Percentiles rank a stretch among this genome's conserved stretches.
phyloP scores from a whole-genome alignment of 2,329 filamentous ascomycete genomes.

The Scedosporium dehoogii region DNA sequence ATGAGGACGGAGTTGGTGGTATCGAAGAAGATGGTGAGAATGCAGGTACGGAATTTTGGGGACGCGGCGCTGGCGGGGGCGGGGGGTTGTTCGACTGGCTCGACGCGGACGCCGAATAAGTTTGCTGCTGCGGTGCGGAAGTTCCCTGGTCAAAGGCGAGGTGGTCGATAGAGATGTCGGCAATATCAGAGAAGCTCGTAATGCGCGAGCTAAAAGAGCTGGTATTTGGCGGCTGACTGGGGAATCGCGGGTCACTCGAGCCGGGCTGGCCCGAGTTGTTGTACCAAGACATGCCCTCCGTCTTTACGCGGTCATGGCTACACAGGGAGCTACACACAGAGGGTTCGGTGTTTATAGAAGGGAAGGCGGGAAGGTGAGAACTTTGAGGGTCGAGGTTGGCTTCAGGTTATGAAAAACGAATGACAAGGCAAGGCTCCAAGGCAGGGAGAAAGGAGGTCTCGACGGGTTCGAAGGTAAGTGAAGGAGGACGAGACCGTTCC shows the following conservation, averaged over 20 bases:
- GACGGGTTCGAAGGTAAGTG: background rate
- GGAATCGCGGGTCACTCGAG: background rate
- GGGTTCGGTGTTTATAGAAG: background rate
- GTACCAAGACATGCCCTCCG: conserved; percentile 2
- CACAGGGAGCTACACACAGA: background rate
- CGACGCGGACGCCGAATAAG: background rate
- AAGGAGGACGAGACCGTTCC: too few species aligned
- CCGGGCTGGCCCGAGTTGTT: background rate
- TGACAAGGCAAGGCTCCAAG: background rate
- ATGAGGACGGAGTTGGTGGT: background rate
- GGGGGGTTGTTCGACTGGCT: background rate
- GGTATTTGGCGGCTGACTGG: background rate
- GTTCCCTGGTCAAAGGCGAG: background rate
- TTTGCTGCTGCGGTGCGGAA: background rate
- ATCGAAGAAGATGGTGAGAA: background rate
- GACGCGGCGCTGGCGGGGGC: background rate
- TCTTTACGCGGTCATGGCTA: background rate
- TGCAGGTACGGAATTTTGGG: background rate
- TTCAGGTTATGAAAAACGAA: background rate
- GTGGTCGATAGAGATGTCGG: conserved; percentile 7
- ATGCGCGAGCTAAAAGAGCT: conserved; percentile 6
- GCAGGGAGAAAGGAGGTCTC: background rate
- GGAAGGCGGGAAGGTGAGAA: background rate
- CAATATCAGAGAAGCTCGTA: conserved; percentile 7
- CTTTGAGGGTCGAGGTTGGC: background rate